Evolutionary conservation across 352 stramenopile genomes (phyloP).

Genomic region (Phytophthora sp.): DNA sequence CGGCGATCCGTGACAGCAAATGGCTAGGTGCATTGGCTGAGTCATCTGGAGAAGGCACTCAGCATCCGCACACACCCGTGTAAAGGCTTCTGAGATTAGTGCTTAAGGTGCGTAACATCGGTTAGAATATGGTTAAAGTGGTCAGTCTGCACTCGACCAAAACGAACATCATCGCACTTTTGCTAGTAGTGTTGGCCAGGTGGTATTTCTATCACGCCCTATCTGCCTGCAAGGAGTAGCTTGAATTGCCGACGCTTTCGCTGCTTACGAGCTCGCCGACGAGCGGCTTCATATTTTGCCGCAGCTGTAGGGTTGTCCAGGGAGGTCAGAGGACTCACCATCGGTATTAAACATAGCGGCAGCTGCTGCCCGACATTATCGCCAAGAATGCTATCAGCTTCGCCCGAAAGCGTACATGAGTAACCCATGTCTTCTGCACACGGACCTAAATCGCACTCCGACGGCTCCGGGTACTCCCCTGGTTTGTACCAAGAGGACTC

Average conservation of each 20-base stretch:
- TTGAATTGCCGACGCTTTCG: constrained; percentile 17
- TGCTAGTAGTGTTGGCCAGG: no score
- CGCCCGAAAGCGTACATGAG: background rate
- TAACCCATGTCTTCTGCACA: constrained; percentile 18
- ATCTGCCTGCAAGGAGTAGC: background rate
- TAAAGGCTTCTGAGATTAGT: background rate
- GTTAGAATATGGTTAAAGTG: no score
- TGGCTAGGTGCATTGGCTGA: constrained; percentile 18
- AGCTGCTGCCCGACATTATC: constrained; percentile 38
- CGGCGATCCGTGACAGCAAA: constrained; percentile 21
- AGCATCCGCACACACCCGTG: no score
- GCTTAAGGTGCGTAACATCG: no score
- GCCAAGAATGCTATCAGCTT: constrained; percentile 3
- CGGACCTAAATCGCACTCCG: background rate
- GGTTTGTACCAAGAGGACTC: constrained; percentile 65
- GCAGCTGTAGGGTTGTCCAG: constrained; percentile 70
- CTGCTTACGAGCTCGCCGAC: constrained; percentile 44
- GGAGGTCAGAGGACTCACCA: constrained; percentile 66
- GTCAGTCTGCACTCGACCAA: no score
- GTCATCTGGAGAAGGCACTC: background rate
- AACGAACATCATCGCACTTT: no score
- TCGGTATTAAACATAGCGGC: constrained; percentile 69
- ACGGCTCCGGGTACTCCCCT: constrained; percentile 1
- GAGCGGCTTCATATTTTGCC: constrained; percentile 50
- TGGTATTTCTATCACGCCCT: no score